phyloP scores from a whole-genome alignment of 805 yeast genomes.

The Ogataea glucozyma region DNA sequence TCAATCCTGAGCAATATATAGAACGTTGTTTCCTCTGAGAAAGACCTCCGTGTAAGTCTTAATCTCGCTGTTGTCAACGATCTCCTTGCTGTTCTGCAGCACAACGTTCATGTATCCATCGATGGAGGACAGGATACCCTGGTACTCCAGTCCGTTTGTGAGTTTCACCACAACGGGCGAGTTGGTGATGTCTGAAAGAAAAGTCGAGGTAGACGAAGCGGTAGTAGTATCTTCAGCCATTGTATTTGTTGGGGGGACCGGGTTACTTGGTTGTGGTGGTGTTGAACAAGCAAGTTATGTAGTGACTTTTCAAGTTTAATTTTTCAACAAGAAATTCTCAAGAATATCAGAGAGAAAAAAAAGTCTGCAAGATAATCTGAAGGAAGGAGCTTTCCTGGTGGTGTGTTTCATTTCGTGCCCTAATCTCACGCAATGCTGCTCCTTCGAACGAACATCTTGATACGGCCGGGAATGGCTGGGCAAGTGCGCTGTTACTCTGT shows the following conservation, averaged over 20 bases:
- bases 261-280: too few species aligned
- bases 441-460: not conserved
- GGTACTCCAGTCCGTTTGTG: conserved; percentile 83
- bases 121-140: conserved; percentile 67
- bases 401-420: too few species aligned
- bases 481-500: not conserved
- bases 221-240: conserved; percentile 14
- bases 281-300: too few species aligned
- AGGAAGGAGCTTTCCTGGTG: too few species aligned
- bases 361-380: too few species aligned
- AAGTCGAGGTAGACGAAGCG: conserved; percentile 54
- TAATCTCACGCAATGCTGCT: not conserved
- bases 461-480: not conserved
- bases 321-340: too few species aligned
- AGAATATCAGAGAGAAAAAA: too few species aligned
- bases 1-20: conserved; percentile 38
- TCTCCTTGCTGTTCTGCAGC: conserved; percentile 73
- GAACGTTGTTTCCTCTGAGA: conserved; percentile 83
- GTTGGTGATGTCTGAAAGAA: conserved; percentile 78
- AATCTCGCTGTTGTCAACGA: conserved; percentile 49
- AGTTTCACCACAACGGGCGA: conserved; percentile 79
- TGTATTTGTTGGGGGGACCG: too few species aligned
- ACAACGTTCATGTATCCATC: conserved; percentile 98
- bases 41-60: conserved; percentile 72
- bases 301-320: too few species aligned